These are phyloP conservation scores for Dalechampia spathulata DNA, from an alignment of 441 rosid genomes.

Conservation along the genomic window DNA sequence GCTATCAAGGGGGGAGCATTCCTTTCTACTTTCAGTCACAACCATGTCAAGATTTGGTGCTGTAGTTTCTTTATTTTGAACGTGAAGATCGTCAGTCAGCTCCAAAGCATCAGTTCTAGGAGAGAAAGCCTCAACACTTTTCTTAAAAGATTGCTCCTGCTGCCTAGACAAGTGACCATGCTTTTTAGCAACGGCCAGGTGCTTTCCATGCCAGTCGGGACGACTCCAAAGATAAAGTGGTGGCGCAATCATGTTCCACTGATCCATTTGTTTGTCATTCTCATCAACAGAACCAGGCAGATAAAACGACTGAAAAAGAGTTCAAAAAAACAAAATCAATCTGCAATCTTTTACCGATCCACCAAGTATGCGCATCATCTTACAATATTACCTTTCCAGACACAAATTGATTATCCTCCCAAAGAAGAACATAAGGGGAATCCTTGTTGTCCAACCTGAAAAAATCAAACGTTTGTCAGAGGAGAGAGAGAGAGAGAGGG, in stretches of 20 bases:
- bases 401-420: conserved; percentile 57
- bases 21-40: conserved; percentile 12
- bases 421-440: conserved; percentile 58
- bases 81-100: conserved; percentile 14
- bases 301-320: conserved; percentile 70
- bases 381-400: conserved; percentile 67
- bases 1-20: conserved; percentile 1
- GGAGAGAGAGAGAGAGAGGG: conserved; percentile 15
- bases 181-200: conserved; percentile 49
- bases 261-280: conserved; percentile 68
- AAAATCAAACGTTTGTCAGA: background rate
- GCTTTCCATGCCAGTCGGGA: conserved; percentile 44
- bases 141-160: conserved; percentile 7
- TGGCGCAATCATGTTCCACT: conserved; percentile 68
- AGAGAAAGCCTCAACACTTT: conserved; percentile 12
- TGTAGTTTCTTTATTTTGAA: conserved; percentile 25
- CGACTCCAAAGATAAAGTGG: conserved; percentile 91
- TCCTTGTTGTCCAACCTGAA: conserved; percentile 62
- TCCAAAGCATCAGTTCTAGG: conserved; percentile 5
- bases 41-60: conserved; percentile 10
- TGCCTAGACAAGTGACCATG: conserved; percentile 40
- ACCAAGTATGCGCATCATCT: background rate
- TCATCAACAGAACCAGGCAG: conserved; percentile 78
- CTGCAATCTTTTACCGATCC: too few relatives aligned
- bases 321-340: background rate